A percentile compares a stretch with the other conserved stretches of the same genome.
Evolutionary conservation across 495 filamentous ascomycete genomes (phyloP).

Genomic region (Penicillium manginii): DNA sequence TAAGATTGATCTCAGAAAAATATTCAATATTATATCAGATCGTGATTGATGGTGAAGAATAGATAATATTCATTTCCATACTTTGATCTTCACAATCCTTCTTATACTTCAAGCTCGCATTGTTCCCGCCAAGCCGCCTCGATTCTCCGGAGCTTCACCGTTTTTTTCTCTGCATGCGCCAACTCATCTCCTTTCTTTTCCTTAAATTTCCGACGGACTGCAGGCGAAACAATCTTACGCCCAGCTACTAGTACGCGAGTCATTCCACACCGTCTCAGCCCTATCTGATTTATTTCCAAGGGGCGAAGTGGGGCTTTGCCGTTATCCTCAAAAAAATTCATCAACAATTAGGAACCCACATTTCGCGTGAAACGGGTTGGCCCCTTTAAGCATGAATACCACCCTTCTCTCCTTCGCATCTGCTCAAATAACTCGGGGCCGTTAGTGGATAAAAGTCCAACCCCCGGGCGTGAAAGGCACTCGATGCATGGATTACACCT

Average conservation of each 20-base stretch:
- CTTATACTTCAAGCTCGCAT: too few relatives aligned
- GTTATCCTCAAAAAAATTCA: conserved; percentile 1
- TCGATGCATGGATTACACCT: neutral
- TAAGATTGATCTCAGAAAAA: too few relatives aligned
- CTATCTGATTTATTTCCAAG: neutral
- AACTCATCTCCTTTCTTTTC: too few relatives aligned
- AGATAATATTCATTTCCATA: too few relatives aligned
- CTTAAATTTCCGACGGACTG: too few relatives aligned
- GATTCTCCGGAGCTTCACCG: too few relatives aligned
- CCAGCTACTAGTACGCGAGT: neutral
- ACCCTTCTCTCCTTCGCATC: neutral
- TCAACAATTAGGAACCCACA: neutral
- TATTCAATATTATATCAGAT: too few relatives aligned
- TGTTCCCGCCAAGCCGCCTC: too few relatives aligned
- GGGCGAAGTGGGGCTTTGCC: neutral
- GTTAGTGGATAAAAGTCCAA: neutral
- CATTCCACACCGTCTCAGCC: neutral
- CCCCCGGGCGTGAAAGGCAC: neutral
- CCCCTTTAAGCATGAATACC: neutral
- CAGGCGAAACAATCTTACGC: too few relatives aligned
- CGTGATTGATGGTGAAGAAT: too few relatives aligned
- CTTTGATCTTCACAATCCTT: too few relatives aligned
- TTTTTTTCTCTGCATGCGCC: too few relatives aligned
- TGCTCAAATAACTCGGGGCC: neutral
- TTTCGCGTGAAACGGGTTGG: neutral